These are phyloP conservation scores for Microbotryum intermedium DNA, from an alignment of 1,284 basidiomycete species.

Conservation along the genomic window DNA sequence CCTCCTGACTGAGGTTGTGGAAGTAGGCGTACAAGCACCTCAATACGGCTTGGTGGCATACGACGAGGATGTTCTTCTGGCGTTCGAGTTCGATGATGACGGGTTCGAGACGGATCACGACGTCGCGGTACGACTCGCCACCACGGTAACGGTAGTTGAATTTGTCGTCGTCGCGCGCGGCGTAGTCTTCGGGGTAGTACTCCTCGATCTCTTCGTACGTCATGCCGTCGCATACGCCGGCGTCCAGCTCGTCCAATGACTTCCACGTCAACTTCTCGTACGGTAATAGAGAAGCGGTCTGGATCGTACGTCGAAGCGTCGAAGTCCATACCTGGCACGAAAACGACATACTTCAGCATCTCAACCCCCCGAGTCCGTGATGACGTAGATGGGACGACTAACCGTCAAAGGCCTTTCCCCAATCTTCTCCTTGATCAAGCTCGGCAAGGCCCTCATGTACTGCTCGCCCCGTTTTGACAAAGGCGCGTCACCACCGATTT, in stretches of 20 bases:
- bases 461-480: conserved; percentile 74
- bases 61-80: conserved; percentile 92
- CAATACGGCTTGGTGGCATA: conserved; percentile 93
- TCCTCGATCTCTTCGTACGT: conserved; percentile 98
- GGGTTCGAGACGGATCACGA: conserved; percentile 60
- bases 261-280: conserved; percentile 98
- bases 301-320: conserved; percentile 82
- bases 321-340: conserved; percentile 79
- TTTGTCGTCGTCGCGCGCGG: conserved; percentile 97
- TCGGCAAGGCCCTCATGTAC: conserved; percentile 79
- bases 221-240: conserved; percentile 98
- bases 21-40: conserved; percentile 57
- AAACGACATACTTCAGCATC: background rate
- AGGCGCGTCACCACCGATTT: conserved; percentile 91
- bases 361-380: background rate
- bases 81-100: conserved; percentile 98
- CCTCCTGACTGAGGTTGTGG: conserved; percentile 81
- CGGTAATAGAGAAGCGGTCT: conserved; percentile 72
- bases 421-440: conserved; percentile 80
- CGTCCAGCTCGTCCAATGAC: conserved; percentile 93
- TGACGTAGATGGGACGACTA: conserved; percentile 28
- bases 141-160: conserved; percentile 93
- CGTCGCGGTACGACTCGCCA: conserved; percentile 89
- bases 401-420: conserved; percentile 81
- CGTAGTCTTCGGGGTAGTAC: conserved; percentile 95